Evolutionary conservation across 345 rosid species (phyloP).

Genomic region (Bruguiera parviflora): DNA sequence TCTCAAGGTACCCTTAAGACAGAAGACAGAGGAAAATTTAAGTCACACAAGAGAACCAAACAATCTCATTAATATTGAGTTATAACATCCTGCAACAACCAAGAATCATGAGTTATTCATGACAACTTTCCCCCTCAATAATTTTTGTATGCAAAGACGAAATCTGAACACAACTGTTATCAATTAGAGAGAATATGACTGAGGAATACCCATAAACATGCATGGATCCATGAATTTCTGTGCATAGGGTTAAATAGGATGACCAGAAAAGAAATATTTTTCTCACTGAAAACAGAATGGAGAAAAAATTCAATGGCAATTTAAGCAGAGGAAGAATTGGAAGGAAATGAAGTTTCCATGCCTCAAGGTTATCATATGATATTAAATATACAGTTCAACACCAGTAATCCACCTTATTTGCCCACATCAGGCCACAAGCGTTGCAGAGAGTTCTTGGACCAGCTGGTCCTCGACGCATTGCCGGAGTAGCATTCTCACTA

Average conservation of each 20-base stretch:
- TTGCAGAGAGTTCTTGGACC: constrained; percentile 40
- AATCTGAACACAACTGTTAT: background rate
- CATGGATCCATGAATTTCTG: too few species aligned
- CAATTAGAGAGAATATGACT: too few species aligned
- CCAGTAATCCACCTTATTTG: constrained; percentile 28
- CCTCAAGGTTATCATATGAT: too few species aligned
- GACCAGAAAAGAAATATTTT: too few species aligned
- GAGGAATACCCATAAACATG: too few species aligned
- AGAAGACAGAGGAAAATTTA: constrained; percentile 4
- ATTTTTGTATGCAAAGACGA: background rate
- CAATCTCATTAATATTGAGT: background rate
- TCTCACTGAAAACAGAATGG: too few species aligned
- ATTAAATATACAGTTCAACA: background rate
- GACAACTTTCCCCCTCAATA: background rate
- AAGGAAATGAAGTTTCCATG: too few species aligned
- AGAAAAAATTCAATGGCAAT: too few species aligned
- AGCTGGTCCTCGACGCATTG: constrained; percentile 51
- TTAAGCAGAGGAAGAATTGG: too few species aligned
- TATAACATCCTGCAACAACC: background rate
- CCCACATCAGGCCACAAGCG: constrained; percentile 54
- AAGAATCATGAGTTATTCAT: background rate
- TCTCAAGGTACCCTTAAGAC: constrained; percentile 46
- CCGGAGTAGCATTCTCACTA: constrained; percentile 41
- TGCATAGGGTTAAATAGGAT: too few species aligned
- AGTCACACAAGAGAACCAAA: constrained; percentile 10